Base-by-base conservation (phyloP, 2,329 filamentous ascomycete species). In the Trichoderma gracile region DNA sequence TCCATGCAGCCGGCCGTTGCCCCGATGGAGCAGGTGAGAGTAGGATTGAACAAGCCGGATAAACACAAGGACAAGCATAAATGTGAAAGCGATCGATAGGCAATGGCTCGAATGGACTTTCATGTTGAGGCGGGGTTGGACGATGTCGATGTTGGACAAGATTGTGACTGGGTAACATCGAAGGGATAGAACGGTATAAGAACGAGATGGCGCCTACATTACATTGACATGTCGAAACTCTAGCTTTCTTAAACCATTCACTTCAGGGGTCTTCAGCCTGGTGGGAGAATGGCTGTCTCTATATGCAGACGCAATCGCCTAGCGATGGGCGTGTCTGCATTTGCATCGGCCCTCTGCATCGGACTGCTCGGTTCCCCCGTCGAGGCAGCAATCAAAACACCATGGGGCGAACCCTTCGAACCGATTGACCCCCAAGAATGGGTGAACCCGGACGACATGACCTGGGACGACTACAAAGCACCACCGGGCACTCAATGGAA, bases 371-470 rank as follows among this genome's bases (percentile, higher is more conserved):
- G 27, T n/a, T 21, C 17, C 15, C 50, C 47, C 4, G 47, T 21
- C 17, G 40, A 43, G 12, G 49, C 46, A 42, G 40, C 55, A 5
- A 21, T 30, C 19, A 30, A 45, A 19, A 55, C 23, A 17, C 40
- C 40, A 33, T 50, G 45, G 33, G 40, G 43, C 8, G 76, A 81
- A 50, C 81, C 82, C 0, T 84, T 85, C 68, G 73, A 76, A 17
- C 73, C 81, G 3, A 75, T 84, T 42, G 82, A 85, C 68, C 77
- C 78, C 45, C 82, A 84, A 69, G 77, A 80, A 40, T 83, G 81
- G 79, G 79, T 81, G 8, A 83, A 83, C 65, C 81, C 81, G 0
- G 81, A 83, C 66, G 78, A 82, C 70, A 83, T 84, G 81, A 82
- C 80, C 10, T 82, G 80, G 80, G 77, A 70, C 6, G 80, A 85